These are phyloP conservation scores for Scenedesmus sp. DNA, from an alignment of 163 green algal genomes.

Conservation along the genomic window DNA sequence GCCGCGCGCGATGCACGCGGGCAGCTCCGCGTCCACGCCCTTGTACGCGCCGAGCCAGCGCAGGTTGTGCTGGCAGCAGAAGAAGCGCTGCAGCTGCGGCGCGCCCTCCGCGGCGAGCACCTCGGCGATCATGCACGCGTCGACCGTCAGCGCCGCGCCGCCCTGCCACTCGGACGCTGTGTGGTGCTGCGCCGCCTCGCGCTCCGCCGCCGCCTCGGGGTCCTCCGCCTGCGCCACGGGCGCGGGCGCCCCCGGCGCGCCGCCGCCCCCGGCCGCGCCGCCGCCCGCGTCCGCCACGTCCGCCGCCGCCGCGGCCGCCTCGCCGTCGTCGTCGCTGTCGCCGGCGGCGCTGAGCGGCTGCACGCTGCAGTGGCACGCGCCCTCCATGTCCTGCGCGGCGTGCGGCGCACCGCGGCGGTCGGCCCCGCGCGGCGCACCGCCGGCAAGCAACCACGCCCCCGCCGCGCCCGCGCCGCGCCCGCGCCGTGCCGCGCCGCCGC, in stretches of 20 bases:
- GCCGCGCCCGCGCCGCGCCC: no score
- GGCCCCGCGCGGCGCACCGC: no score
- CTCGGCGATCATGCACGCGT: slow-evolving; percentile 32
- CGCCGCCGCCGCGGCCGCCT: not conserved
- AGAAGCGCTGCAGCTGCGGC: slow-evolving; percentile 33
- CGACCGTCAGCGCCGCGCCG: slow-evolving; percentile 27
- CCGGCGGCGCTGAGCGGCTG: slow-evolving; percentile 9
- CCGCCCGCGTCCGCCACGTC: not conserved
- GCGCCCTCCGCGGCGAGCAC: slow-evolving; percentile 31
- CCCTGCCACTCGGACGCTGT: slow-evolving; percentile 9
- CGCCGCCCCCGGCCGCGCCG: no score
- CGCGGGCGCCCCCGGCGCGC: no score
- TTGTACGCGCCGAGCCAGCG: slow-evolving; percentile 38
- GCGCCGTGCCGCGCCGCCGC: not conserved
- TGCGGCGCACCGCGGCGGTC: no score
- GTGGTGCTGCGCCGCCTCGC: slow-evolving; percentile 10
- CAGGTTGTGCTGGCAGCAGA: slow-evolving; percentile 47
- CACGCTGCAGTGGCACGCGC: slow-evolving; percentile 38
- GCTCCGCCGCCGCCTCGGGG: not conserved
- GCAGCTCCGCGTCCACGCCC: slow-evolving; percentile 20
- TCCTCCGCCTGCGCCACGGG: slow-evolving; percentile 8
- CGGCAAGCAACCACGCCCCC: no score
- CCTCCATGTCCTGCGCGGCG: slow-evolving; percentile 44
- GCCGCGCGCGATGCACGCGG: slow-evolving; percentile 16
- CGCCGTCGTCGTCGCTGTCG: slow-evolving; percentile 16